Evolutionary conservation across 257 asterid genomes (phyloP).

Genomic region (Sherardia arvensis): DNA sequence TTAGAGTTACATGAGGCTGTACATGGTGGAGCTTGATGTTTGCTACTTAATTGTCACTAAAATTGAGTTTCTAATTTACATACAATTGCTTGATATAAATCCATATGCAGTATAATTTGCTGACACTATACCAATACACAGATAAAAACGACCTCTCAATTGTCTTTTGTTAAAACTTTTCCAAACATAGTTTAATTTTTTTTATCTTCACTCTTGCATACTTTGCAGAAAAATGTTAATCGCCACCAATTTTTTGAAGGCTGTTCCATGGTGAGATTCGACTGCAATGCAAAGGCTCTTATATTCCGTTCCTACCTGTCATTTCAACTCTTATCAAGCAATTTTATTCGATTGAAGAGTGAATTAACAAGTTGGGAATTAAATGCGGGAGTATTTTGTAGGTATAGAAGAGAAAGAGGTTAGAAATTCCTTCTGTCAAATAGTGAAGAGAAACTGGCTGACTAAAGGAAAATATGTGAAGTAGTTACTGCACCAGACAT

Average conservation of each 20-base stretch:
- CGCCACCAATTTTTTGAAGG: constrained; percentile 58
- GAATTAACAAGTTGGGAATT: not conserved
- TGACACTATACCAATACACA: no score
- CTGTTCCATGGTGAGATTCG: constrained; percentile 34
- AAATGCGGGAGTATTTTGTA: no score
- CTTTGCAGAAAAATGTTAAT: constrained; percentile 58
- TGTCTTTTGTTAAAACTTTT: not conserved
- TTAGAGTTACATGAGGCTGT: not conserved
- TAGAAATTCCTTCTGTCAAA: not conserved
- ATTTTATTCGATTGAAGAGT: not conserved
- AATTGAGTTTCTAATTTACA: not conserved
- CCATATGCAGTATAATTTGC: no score
- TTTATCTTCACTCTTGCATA: not conserved
- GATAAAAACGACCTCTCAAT: not conserved
- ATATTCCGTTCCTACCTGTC: not conserved
- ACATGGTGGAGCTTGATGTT: not conserved
- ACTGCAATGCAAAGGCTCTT: not conserved
- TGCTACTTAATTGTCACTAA: not conserved
- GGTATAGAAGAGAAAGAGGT: not conserved
- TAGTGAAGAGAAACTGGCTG: not conserved
- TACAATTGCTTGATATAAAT: not conserved
- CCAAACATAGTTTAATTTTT: not conserved
- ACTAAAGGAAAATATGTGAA: not conserved
- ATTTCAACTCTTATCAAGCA: not conserved
- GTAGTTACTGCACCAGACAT: not conserved